These are phyloP conservation scores for Acrasis kona DNA, from an alignment of 78 protist species.

Conservation along the genomic window DNA sequence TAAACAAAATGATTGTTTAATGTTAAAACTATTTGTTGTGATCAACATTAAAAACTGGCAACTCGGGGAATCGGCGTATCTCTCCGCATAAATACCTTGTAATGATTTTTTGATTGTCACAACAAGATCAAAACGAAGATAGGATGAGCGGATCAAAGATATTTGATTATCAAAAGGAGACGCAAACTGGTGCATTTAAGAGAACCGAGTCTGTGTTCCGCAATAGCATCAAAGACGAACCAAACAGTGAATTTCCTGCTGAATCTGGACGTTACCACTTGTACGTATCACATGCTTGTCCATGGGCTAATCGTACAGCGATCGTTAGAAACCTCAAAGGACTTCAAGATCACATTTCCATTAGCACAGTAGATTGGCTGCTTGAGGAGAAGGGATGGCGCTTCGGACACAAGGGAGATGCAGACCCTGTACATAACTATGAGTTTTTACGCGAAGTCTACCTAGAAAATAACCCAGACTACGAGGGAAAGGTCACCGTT, in stretches of 20 bases:
- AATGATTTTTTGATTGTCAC: not conserved
- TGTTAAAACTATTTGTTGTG: too few species aligned
- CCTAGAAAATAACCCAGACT: slow-evolving; percentile 8
- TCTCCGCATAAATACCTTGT: too few species aligned
- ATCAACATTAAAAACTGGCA: too few species aligned
- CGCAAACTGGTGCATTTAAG: slow-evolving; percentile 29
- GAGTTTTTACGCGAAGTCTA: slow-evolving; percentile 27
- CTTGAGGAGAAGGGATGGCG: not conserved
- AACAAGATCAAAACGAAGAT: not conserved
- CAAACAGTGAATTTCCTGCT: slow-evolving; percentile 22
- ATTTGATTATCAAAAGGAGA: not conserved
- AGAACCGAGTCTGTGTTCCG: slow-evolving; percentile 13
- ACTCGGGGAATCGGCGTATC: too few species aligned
- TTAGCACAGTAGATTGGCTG: slow-evolving; percentile 32
- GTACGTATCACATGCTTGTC: slow-evolving; percentile 56
- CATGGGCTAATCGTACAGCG: slow-evolving; percentile 59
- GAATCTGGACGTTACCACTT: slow-evolving; percentile 57
- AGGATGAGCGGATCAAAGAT: too few species aligned
- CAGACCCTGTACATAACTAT: slow-evolving; percentile 10
- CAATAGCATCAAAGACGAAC: not conserved
- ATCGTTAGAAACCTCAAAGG: slow-evolving; percentile 47
- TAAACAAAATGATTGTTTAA: too few species aligned
- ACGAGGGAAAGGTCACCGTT: slow-evolving; percentile 40
- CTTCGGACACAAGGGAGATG: not conserved
- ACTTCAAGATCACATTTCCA: slow-evolving; percentile 39